These are phyloP conservation scores for Oenanthe javanica DNA, from an alignment of 140 eudicot species.

Conservation along the genomic window DNA sequence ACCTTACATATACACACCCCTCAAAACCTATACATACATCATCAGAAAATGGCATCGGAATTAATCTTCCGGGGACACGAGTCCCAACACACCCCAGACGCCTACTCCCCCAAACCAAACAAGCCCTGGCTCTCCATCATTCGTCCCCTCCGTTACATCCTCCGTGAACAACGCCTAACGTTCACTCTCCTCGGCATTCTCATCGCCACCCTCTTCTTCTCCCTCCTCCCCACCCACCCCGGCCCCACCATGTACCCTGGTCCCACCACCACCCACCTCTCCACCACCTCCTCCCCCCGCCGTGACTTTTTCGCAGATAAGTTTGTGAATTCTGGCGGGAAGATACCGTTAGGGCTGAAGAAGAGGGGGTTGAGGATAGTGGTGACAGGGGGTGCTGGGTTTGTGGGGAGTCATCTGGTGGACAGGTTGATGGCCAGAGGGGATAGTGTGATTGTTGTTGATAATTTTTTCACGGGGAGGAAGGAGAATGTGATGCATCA, in stretches of 20 bases:
- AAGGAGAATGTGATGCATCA: conserved; percentile 93
- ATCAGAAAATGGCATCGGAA: conserved; percentile 66
- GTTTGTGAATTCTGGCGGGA: conserved; percentile 48
- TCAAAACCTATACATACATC: background rate
- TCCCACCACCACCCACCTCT: conserved; percentile 37
- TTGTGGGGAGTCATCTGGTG: conserved; percentile 89
- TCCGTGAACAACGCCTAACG: conserved; percentile 74
- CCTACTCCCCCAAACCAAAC: conserved; percentile 45
- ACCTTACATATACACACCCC: background rate
- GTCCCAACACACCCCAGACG: conserved; percentile 23
- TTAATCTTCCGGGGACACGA: conserved; percentile 60
- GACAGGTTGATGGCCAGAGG: conserved; percentile 80
- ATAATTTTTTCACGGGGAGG: conserved; percentile 88
- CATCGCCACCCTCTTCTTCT: conserved; percentile 51
- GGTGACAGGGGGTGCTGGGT: conserved; percentile 96
- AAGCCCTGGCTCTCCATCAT: conserved; percentile 55
- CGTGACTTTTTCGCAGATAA: conserved; percentile 17
- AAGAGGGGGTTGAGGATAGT: conserved; percentile 64
- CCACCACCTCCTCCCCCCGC: conserved; percentile 29
- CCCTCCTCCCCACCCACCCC: conserved; percentile 35
- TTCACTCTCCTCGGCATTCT: conserved; percentile 70
- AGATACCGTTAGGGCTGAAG: conserved; percentile 73
- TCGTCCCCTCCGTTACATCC: conserved; percentile 57
- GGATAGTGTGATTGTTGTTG: conserved; percentile 91
- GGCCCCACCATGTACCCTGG: background rate